Conservation (phyloP, 129 eudicot species). For the Erigeron canadensis region DNA sequence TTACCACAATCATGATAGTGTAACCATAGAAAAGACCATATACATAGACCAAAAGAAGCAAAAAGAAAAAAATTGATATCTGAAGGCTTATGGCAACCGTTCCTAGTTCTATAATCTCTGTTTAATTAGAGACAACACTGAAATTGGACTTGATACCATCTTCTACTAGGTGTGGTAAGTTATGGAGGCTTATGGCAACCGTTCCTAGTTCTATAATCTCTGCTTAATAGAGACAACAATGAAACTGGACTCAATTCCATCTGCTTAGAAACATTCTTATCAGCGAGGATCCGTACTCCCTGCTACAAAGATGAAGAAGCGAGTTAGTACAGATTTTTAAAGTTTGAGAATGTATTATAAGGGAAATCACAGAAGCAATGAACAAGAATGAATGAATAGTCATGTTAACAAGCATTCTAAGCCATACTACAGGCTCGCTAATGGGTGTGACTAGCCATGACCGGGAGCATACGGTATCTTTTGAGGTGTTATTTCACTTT, state of each 20-base stretch:
- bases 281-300: slow-evolving; percentile 45
- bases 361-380: not conserved
- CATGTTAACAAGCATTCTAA: not conserved
- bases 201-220: slow-evolving; percentile 32
- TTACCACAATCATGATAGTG: slow-evolving; percentile 21
- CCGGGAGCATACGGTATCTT: too few relatives aligned
- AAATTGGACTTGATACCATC: slow-evolving; percentile 15
- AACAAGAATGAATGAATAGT: not conserved
- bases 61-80: slow-evolving; percentile 25
- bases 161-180: too few relatives aligned
- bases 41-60: slow-evolving; percentile 28
- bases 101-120: slow-evolving; percentile 31
- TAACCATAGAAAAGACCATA: slow-evolving; percentile 28
- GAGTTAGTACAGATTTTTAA: not conserved
- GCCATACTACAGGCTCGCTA: not conserved
- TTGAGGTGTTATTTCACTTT: too few relatives aligned
- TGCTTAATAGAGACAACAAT: slow-evolving; percentile 36
- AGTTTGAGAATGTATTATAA: not conserved
- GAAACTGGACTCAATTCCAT: slow-evolving; percentile 16
- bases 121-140: slow-evolving; percentile 36
- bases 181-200: slow-evolving; percentile 29
- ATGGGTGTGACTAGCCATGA: too few relatives aligned
- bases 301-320: slow-evolving; percentile 22
- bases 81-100: slow-evolving; percentile 31
- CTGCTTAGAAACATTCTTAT: slow-evolving; percentile 23